Evolutionary conservation across 768 basidiomycete species (phyloP).

Genomic region (Lentinula sp.): DNA sequence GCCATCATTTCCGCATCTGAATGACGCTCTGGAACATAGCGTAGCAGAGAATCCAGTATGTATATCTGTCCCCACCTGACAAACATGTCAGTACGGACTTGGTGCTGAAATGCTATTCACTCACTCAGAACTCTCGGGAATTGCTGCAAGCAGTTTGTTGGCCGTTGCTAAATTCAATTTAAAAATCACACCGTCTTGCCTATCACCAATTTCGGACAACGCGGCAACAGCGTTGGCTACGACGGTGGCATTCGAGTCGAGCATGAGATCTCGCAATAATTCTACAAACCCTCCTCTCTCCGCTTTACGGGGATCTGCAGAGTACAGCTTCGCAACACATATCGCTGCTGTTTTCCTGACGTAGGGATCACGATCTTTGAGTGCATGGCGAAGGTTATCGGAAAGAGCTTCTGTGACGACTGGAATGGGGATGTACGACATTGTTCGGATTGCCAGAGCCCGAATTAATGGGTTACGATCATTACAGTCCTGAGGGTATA

Average conservation of each 20-base stretch:
- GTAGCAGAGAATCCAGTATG: constrained; percentile 89
- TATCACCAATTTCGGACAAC: constrained; percentile 92
- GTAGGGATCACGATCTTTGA: constrained; percentile 94
- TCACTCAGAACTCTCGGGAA: constrained; percentile 96
- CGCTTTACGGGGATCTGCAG: constrained; percentile 79
- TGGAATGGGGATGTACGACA: constrained; percentile 97
- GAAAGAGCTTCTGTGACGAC: constrained; percentile 78
- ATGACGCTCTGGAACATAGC: constrained; percentile 87
- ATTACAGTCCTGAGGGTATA: constrained; percentile 70
- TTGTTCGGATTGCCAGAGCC: constrained; percentile 94
- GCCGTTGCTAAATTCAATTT: constrained; percentile 83
- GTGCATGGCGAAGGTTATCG: constrained; percentile 87
- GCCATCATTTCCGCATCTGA: constrained; percentile 90
- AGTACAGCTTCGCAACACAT: constrained; percentile 93
- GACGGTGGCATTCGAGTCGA: constrained; percentile 93
- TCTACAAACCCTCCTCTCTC: constrained; percentile 91
- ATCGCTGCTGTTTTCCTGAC: constrained; percentile 98
- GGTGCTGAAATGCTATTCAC: constrained; percentile 23
- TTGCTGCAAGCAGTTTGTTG: constrained; percentile 83
- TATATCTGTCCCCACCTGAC: constrained; percentile 98
- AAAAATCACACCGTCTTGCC: constrained; percentile 91
- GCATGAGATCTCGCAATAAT: constrained; percentile 84
- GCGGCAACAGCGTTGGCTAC: constrained; percentile 97
- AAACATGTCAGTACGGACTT: neutral
- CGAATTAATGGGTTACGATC: constrained; percentile 96